Evolutionary conservation across 148 eudicot species (phyloP).

Genomic region (Chenopodium album): DNA sequence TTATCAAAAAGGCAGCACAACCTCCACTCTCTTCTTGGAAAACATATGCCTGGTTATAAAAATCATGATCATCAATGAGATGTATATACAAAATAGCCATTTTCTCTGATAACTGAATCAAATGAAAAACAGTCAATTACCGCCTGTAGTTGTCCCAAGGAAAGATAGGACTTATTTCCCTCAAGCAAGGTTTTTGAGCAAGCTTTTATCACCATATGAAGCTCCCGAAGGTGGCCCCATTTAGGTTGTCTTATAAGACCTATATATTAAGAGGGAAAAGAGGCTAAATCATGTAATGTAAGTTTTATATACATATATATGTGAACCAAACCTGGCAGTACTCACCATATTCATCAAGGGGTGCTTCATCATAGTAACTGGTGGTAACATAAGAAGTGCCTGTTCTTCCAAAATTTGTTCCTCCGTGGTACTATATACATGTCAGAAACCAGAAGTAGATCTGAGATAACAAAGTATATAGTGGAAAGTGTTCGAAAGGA

Average conservation of each 20-base stretch:
- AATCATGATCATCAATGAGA: slow-evolving; percentile 2
- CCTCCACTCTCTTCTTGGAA: slow-evolving; percentile 40
- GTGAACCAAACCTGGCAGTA: neutral
- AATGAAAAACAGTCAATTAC: slow-evolving; percentile 16
- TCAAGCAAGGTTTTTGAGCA: slow-evolving; percentile 43
- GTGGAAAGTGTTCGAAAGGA: neutral
- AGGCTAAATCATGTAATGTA: too few relatives aligned
- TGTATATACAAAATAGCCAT: neutral
- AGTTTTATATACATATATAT: neutral
- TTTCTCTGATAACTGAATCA: neutral
- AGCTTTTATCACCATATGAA: slow-evolving; percentile 42
- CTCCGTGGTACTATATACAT: slow-evolving; percentile 47
- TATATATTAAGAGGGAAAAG: neutral
- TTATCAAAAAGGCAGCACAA: slow-evolving; percentile 49
- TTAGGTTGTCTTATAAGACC: slow-evolving; percentile 63
- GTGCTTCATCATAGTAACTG: slow-evolving; percentile 61
- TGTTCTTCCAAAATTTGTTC: slow-evolving; percentile 59
- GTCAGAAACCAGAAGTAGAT: neutral
- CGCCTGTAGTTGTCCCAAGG: slow-evolving; percentile 45
- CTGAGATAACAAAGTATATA: neutral
- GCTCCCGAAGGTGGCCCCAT: slow-evolving; percentile 62
- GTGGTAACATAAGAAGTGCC: slow-evolving; percentile 49
- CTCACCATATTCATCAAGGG: slow-evolving; percentile 60
- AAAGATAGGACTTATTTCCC: slow-evolving; percentile 33
- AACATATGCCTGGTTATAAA: slow-evolving; percentile 39